Evolutionary conservation across 1,284 basidiomycete genomes (phyloP).

Genomic region (Anthracocystis walkeri): DNA sequence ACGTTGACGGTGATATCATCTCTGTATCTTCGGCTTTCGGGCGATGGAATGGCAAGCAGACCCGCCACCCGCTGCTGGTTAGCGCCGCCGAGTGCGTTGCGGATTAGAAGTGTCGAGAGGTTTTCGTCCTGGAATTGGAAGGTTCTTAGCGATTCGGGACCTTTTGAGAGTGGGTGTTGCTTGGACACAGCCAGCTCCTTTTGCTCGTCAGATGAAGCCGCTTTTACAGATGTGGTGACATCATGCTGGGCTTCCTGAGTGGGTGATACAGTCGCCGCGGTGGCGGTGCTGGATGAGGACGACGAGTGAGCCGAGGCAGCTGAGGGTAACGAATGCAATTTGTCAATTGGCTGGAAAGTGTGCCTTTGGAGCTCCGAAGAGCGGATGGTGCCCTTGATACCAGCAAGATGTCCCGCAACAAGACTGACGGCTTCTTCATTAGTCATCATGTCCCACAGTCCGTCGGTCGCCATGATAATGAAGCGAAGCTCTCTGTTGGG

Average conservation of each 20-base stretch:
- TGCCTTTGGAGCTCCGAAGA: conserved; percentile 58
- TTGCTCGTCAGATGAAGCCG: conserved; percentile 40
- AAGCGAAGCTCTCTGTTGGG: conserved; percentile 62
- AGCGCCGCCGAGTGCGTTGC: conserved; percentile 92
- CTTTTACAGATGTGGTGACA: conserved; percentile 7
- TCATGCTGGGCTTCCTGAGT: conserved; percentile 74
- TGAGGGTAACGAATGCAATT: conserved; percentile 30
- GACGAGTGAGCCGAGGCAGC: neutral
- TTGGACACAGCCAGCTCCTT: conserved; percentile 46
- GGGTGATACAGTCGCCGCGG: neutral
- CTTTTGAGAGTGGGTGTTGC: conserved; percentile 63
- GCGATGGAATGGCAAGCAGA: conserved; percentile 86
- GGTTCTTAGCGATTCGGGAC: conserved; percentile 48
- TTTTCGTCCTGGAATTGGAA: conserved; percentile 77
- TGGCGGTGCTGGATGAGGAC: neutral
- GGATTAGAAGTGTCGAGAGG: conserved; percentile 87
- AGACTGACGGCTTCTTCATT: conserved; percentile 95
- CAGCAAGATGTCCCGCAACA: conserved; percentile 68
- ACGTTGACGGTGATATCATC: conserved; percentile 64
- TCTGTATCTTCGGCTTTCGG: conserved; percentile 74
- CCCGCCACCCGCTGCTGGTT: conserved; percentile 78
- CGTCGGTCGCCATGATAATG: conserved; percentile 89
- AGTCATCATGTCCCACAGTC: conserved; percentile 92
- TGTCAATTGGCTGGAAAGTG: conserved; percentile 57
- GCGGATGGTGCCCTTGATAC: conserved; percentile 59